Evolutionary conservation across 2,329 filamentous ascomycete species (phyloP), one percentile per base, ranked within the genome.

Genomic region (Penicillium corylophilum): DNA sequence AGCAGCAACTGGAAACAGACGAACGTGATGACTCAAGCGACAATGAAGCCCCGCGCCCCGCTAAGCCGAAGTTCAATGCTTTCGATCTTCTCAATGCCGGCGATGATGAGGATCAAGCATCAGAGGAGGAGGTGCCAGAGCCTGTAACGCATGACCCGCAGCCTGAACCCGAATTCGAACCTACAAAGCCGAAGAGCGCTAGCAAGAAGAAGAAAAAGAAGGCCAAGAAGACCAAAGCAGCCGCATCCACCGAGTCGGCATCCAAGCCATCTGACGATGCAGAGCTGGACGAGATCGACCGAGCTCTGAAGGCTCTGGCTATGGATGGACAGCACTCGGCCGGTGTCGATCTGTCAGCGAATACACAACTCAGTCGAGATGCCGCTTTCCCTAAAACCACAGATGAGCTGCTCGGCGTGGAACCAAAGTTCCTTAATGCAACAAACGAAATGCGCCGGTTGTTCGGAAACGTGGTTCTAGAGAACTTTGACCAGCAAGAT

Each of bases 371-470:
- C 42, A 46, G 29, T 18, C 57, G 52, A 13, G 71, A 80, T 40
- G 44, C 48, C 16, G 54, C 50, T 6, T 73, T 70, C 46, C 56
- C 69, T 7, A 71, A 65, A 51, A 64, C 61, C 44, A 77, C 76
- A 55, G 82, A 68, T 71, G 74, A 78, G 18, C 70, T 88, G 12
- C 74, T 89, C 0, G 74, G 79, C 2, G 75, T 89, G 46, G 85
- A 88, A 60, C 82, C 86, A 0, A 82, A 88, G 59, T 84, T 91
- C 61, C 81, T 99, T 10, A 92, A 93, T 67, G 89, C 89, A 7
- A 79, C 87, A 31, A 95, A 96, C 64, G 94, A 99, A 75, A 96
- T 99, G 90, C 87, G 84, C 51, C 82, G 80, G 57, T 74, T 90
- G 0, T 90, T 89, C 67, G 87, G 87, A 4, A 81, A 80, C 55